A percentile compares a stretch with the other conserved stretches of the same genome.
These are phyloP conservation scores for Chrysoporthe puriensis DNA, from an alignment of 2,329 filamentous ascomycete genomes.

Conservation along the genomic window DNA sequence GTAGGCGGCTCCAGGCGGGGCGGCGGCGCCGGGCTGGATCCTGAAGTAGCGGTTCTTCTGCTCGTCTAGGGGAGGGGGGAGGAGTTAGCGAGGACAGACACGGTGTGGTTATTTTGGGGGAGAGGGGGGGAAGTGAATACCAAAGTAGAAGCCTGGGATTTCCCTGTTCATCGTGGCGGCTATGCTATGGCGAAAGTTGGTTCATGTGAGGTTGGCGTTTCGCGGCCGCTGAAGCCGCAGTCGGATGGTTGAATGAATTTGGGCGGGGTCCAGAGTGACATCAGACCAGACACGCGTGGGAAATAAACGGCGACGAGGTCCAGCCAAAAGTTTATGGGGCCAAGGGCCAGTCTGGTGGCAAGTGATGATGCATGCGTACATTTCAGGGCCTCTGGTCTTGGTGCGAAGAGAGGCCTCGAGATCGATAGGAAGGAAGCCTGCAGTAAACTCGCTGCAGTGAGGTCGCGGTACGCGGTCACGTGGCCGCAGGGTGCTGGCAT, in stretches of 20 bases:
- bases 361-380: too few relatives aligned
- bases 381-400: too few relatives aligned
- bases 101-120: background rate
- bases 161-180: slow-evolving; percentile 16
- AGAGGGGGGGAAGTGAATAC: slow-evolving; percentile 9
- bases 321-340: too few relatives aligned
- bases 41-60: slow-evolving; percentile 71
- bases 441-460: too few relatives aligned
- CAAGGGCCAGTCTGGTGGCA: too few relatives aligned
- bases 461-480: too few relatives aligned
- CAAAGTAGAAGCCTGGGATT: slow-evolving; percentile 30
- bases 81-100: background rate
- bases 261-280: background rate
- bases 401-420: too few relatives aligned
- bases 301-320: too few relatives aligned
- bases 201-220: background rate
- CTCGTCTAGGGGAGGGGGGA: slow-evolving; percentile 43
- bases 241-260: background rate
- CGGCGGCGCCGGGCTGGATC: slow-evolving; percentile 58
- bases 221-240: background rate
- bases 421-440: too few relatives aligned
- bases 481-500: too few relatives aligned
- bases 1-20: slow-evolving; percentile 46
- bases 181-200: background rate
- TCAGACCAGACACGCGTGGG: too few relatives aligned